A percentile compares a stretch with the other conserved stretches of the same genome.
Conservation (phyloP, 306 rosid genomes). For the Lathyrus aphaca region DNA sequence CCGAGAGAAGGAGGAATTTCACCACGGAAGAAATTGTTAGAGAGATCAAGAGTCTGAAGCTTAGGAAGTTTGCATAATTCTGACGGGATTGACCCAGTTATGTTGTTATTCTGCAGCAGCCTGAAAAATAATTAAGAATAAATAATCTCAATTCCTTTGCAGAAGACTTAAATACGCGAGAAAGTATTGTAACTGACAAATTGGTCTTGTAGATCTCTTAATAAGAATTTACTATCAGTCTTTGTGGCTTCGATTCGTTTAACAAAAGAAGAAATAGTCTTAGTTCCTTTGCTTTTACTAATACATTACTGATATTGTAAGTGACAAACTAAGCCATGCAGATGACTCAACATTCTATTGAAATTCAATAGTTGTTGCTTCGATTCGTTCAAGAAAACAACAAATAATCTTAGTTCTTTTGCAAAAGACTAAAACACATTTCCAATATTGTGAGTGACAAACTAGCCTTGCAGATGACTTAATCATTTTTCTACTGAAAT, state of each 20-base stretch:
- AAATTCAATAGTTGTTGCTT: neutral
- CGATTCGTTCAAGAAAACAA: neutral
- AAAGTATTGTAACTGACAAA: neutral
- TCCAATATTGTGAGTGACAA: neutral
- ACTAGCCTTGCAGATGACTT: neutral
- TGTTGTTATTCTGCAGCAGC: slow-evolving; percentile 89
- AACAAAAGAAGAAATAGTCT: neutral
- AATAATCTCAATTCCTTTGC: slow-evolving; percentile 18
- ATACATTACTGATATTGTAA: neutral
- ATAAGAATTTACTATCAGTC: neutral
- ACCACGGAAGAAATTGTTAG: slow-evolving; percentile 73
- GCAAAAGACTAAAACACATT: neutral
- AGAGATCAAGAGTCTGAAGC: slow-evolving; percentile 92
- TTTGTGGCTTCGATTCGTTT: neutral
- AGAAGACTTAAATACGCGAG: neutral
- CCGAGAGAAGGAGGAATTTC: slow-evolving; percentile 74
- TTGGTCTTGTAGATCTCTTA: neutral
- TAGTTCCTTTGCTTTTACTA: neutral
- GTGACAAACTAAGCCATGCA: neutral
- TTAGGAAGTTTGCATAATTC: slow-evolving; percentile 78
- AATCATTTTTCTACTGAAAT: neutral
- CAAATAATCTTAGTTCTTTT: neutral
- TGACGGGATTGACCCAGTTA: slow-evolving; percentile 76
- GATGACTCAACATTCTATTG: neutral
- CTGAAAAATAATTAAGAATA: slow-evolving; percentile 52